Percentiles rank a stretch among this genome's conserved stretches.
These are phyloP conservation scores for Dactylellina cionopaga DNA, from an alignment of 2,329 filamentous ascomycete genomes.

Conservation along the genomic window DNA sequence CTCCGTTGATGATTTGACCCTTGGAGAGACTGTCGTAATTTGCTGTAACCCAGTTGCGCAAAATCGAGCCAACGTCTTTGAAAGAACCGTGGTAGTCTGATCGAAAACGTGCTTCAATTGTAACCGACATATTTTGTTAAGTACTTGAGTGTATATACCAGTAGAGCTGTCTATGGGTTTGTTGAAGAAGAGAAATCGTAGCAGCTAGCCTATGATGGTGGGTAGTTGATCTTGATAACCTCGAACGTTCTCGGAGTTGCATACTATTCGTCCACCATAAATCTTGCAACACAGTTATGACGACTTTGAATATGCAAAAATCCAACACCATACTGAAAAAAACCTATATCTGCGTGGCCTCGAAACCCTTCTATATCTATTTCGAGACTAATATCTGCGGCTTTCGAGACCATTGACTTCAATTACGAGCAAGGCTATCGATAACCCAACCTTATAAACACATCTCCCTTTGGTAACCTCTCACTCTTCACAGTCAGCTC, in stretches of 20 bases:
- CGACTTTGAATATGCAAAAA: too few relatives aligned
- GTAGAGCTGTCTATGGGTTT: background rate
- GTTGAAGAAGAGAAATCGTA: background rate
- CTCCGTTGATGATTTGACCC: slow-evolving; percentile 27
- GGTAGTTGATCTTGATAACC: too few relatives aligned
- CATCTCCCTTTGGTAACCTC: too few relatives aligned
- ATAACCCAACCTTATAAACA: too few relatives aligned
- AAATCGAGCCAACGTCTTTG: slow-evolving; percentile 2
- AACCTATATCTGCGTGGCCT: too few relatives aligned
- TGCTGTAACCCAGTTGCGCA: slow-evolving; percentile 16
- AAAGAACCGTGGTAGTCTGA: slow-evolving; percentile 11
- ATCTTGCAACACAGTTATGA: background rate
- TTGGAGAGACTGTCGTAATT: slow-evolving; percentile 24
- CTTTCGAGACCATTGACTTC: too few relatives aligned
- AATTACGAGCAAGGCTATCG: too few relatives aligned
- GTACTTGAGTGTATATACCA: background rate
- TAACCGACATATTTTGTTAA: slow-evolving; percentile 15
- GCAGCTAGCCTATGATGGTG: background rate
- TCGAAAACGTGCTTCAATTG: slow-evolving; percentile 24
- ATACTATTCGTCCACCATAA: too few relatives aligned
- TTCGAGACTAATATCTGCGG: too few relatives aligned
- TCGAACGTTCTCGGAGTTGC: too few relatives aligned
- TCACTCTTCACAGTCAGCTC: too few relatives aligned
- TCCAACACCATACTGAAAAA: too few relatives aligned
- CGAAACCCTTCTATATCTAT: background rate